These are phyloP conservation scores for Bacterosira constricta DNA, from an alignment of 108 stramenopile species.

Conservation along the genomic window DNA sequence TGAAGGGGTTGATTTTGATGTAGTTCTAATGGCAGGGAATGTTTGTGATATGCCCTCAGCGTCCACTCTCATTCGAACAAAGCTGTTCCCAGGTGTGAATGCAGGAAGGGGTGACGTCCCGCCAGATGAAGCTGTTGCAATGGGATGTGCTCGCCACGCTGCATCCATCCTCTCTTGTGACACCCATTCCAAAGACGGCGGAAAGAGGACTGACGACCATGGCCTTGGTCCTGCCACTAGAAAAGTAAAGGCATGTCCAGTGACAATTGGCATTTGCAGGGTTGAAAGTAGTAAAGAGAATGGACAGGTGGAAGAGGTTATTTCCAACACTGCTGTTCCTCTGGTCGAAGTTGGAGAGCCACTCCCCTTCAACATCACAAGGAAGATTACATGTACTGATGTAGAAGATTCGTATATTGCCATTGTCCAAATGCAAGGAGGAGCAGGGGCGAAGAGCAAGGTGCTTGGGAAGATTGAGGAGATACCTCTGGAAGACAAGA, in stretches of 20 bases:
- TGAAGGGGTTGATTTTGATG: slow-evolving; percentile 48
- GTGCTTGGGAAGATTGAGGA: slow-evolving; percentile 47
- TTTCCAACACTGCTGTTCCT: slow-evolving; percentile 33
- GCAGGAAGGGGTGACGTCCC: slow-evolving; percentile 56
- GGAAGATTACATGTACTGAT: slow-evolving; percentile 15
- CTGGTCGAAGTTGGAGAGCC: slow-evolving; percentile 44
- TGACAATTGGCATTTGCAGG: slow-evolving; percentile 45
- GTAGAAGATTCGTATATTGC: slow-evolving; percentile 21
- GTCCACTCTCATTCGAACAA: slow-evolving; percentile 50
- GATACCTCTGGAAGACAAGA: slow-evolving; percentile 30
- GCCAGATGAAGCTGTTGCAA: slow-evolving; percentile 71
- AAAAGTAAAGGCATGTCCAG: slow-evolving; percentile 38
- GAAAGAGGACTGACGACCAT: slow-evolving; percentile 3
- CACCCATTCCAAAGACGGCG: slow-evolving; percentile 40
- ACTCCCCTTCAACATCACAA: slow-evolving; percentile 46
- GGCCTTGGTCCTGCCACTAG: slow-evolving; percentile 29
- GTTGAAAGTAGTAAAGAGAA: slow-evolving; percentile 30
- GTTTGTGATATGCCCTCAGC: slow-evolving; percentile 57
- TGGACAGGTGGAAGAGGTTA: slow-evolving; percentile 23
- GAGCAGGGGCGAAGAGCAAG: slow-evolving; percentile 26
- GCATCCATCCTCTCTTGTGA: slow-evolving; percentile 54
- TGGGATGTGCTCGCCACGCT: slow-evolving; percentile 78
- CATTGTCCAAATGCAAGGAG: slow-evolving; percentile 45
- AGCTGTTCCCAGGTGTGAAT: slow-evolving; percentile 55
- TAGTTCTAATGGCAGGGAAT: slow-evolving; percentile 66